Base-by-base conservation (phyloP, 1,284 basidiomycete genomes). In the Moesziomyces antarcticus region DNA sequence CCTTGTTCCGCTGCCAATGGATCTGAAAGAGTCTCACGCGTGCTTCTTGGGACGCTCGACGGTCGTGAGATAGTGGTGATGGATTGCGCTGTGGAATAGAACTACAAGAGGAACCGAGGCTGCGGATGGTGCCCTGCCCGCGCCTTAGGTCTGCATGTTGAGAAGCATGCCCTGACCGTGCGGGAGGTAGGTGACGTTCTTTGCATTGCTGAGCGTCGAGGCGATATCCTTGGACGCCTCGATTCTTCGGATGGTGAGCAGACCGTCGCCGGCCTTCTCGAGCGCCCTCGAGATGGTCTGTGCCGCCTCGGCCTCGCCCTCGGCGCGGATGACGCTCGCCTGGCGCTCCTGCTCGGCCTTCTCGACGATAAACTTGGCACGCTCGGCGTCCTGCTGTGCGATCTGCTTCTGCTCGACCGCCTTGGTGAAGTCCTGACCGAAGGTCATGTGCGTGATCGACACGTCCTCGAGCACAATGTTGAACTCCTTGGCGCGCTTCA, bases 401-500 rank as follows among this genome's bases (percentile, higher is more conserved):
- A 96, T 94, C 85, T 96, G 93, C 86, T 99, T 99, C 65, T 96
- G 95, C 87, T 99, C 97, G 18, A 99, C 97, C 37, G 97, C 97
- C 56, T 87, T 87, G 20, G 88, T 89, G 83, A 89, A 89, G 77
- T 89, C 87, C 72, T 86, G 85, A 50, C 87, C 87, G 67, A 87
- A 87, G 41, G 87, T 88, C 85, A 88, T 85, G 84, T 88, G 87
- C 49, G 87, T 88, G 55, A 99, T 97, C 3, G 96, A 98, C 20
- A 99, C 97, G 85, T 99, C 96, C 84, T 99, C 96, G 62, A 99
- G 87, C 77, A 91, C 89, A 83, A 99, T 93, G 86, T 97, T 92
- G 87, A 99, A 99, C 86, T 99, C 96, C 54, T 91, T 91, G 2
- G 96, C 97, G 66, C 96, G 90, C 84, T 94, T 92, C 50, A 98